phyloP scores from a whole-genome alignment of 768 basidiomycete species.

The Psilocybe cubensis region DNA sequence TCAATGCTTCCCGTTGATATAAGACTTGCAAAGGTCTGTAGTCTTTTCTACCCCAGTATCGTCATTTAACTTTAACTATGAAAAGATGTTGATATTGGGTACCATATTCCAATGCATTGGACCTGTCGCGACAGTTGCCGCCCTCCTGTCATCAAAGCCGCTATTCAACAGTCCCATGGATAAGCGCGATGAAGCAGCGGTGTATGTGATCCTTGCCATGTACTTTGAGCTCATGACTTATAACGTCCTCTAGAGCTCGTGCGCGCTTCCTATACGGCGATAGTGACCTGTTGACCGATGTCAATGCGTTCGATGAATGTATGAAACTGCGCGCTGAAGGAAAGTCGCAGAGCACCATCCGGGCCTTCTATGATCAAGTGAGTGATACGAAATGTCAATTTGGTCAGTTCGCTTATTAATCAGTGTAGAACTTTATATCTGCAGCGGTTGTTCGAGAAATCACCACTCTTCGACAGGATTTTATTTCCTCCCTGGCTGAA shows the following conservation, averaged over 20 bases:
- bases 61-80: not conserved
- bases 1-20: slow-evolving; percentile 88
- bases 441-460: slow-evolving; percentile 75
- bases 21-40: slow-evolving; percentile 76
- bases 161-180: slow-evolving; percentile 84
- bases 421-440: slow-evolving; percentile 92
- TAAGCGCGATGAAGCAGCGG: slow-evolving; percentile 77
- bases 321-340: slow-evolving; percentile 51
- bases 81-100: slow-evolving; percentile 87
- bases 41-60: not conserved
- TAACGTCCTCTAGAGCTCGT: slow-evolving; percentile 57
- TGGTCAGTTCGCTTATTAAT: too few relatives aligned
- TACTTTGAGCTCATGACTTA: not conserved
- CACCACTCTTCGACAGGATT: slow-evolving; percentile 75
- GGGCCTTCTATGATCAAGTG: slow-evolving; percentile 76
- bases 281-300: slow-evolving; percentile 87
- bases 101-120: slow-evolving; percentile 83
- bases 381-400: not conserved
- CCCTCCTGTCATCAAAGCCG: slow-evolving; percentile 85
- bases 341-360: slow-evolving; percentile 47
- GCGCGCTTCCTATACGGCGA: slow-evolving; percentile 67
- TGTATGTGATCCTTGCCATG: slow-evolving; percentile 42
- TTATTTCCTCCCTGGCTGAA: slow-evolving; percentile 67
- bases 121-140: slow-evolving; percentile 81
- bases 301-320: slow-evolving; percentile 74